Base-by-base conservation (phyloP, 108 stramenopile genomes). In the Schizochytrium sp. region DNA sequence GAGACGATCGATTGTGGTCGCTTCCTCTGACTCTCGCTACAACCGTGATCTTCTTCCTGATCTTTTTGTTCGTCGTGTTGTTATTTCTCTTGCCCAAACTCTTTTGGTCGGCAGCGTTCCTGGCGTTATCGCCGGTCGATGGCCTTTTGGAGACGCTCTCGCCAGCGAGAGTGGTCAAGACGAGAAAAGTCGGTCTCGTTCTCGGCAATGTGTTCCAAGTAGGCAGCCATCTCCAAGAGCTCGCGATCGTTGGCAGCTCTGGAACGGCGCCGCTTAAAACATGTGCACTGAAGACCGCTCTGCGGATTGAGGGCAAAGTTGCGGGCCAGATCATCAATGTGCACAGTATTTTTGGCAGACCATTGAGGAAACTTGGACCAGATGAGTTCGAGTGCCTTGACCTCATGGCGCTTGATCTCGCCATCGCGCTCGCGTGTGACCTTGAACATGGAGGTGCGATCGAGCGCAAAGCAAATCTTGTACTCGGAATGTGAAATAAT, bases 321-420 rank as follows among this genome's bases (percentile, higher is more conserved):
- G 5, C 97, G 90, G 5, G 93, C 88, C 48, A 98, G 92, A 89
- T 98, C 98, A 91, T 98, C 98, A 5, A 98, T 87, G 91, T 98
- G 98, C 0, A 97, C 95, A 8, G 97, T 97, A 90, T 97, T 97
- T 88, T 95, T 92, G 16, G 92, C 88, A 23, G 92, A 91, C 96
- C 96, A 98, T 41, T 25, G n/a, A 21, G 96, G 94, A 89, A 97
- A 96, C 89, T 98, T 98, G 60, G 90, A 88, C 98, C 98, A 98
- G 59, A 98, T 98, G n/a, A 98, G 94, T 90, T 98, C 97, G 58
- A 98, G 89, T 5, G 98, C 97, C 83, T 98, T 98, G 44, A 98
- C 97, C 87, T 96, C 92, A 92, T 97, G 96, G 18, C 92, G 89
- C 8, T 93, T 89, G 21, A 91, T 91, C 60, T 91, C 88, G 28